Percentiles rank a stretch among this genome's conserved stretches.
Evolutionary conservation across 352 stramenopile genomes (phyloP).

Genomic region (Pythium myriotylum): DNA sequence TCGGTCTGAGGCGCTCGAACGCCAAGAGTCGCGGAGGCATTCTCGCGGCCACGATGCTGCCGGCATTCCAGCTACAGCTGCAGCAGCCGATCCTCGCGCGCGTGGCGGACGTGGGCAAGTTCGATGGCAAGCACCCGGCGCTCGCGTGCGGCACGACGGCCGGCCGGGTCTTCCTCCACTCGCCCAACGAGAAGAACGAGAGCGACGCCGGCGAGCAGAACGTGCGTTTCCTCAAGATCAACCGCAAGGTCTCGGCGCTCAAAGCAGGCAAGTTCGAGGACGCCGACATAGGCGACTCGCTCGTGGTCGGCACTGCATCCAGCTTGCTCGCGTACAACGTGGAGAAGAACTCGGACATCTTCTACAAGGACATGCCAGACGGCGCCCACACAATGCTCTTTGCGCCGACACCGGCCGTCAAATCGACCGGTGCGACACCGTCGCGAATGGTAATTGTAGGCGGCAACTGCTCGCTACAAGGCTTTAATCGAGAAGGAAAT

Average conservation of each 20-base stretch:
- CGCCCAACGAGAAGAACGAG: slow-evolving; percentile 75
- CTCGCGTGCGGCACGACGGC: slow-evolving; percentile 85
- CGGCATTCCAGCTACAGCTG: slow-evolving; percentile 81
- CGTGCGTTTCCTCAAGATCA: slow-evolving; percentile 92
- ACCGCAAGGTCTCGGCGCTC: slow-evolving; percentile 86
- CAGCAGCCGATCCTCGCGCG: slow-evolving; percentile 79
- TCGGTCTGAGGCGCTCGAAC: not conserved
- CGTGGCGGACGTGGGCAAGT: slow-evolving; percentile 75
- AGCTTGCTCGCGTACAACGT: slow-evolving; percentile 93
- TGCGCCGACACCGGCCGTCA: slow-evolving; percentile 45
- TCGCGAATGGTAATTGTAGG: slow-evolving; percentile 87
- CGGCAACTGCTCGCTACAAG: slow-evolving; percentile 92
- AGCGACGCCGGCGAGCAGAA: slow-evolving; percentile 49
- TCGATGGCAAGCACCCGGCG: slow-evolving; percentile 78
- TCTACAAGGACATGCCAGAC: slow-evolving; percentile 91
- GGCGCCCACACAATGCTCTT: slow-evolving; percentile 87
- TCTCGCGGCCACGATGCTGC: slow-evolving; percentile 45
- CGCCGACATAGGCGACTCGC: slow-evolving; percentile 64
- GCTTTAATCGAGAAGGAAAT: slow-evolving; percentile 76
- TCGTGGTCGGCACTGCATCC: slow-evolving; percentile 89
- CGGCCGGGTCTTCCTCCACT: slow-evolving; percentile 93
- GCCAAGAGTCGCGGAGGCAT: not conserved
- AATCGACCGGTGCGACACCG: slow-evolving; percentile 20
- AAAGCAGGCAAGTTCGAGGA: slow-evolving; percentile 69
- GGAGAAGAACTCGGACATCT: slow-evolving; percentile 93